Base-by-base conservation (phyloP, 163 green algal genomes). In the Volvox carteri region DNA sequence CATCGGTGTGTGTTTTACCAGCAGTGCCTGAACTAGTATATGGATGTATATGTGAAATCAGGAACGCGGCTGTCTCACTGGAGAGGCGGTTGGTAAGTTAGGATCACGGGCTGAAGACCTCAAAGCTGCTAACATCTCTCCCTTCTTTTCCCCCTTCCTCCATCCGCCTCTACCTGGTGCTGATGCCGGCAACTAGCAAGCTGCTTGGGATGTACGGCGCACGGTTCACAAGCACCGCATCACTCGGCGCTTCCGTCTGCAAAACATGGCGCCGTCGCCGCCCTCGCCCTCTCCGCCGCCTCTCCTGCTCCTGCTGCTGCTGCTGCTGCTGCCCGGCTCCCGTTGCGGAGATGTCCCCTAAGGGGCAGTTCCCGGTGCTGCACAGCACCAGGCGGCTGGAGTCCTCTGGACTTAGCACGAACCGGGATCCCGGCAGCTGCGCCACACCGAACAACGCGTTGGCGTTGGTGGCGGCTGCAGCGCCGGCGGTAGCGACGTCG, bases 351-450 rank as follows among this genome's bases (percentile, higher is more conserved):
- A n/a, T n/a, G n/a, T 52, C 52, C 4, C 56, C 78, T 23, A 65
- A 77, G 0, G 80, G 60, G 19, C 80, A 87, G 25, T 50, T 23
- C 1, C 39, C 14, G 14, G 33, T 5, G 6, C 30, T 42, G 62
- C 80, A 87, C 1, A 25, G 18, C 44, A 78, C 62, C 62, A 87
- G 60, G 30, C 52, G 42, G 44, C 33, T 19, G 4, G 6, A 5
- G 28, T 50, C 19, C 21, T 19, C 0, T 0, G 8, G n/a, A 62
- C 58, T 35, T 62, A 70, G 80, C 18, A 87, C 80, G 33, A 41
- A 68, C 4, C 33, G 9, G 1, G 80, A 87, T 8, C 80, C 80
- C 0, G 80, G 80, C 80, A 78, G 62, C 62, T 67, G 80, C 16
- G 60, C 44, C 42, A 87, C 80, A 2, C 46, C 19, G 30, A 79